A percentile compares a stretch with the other conserved stretches of the same genome.
Evolutionary conservation across 2,329 filamentous ascomycete genomes (phyloP).

Genomic region (Fusarium tjaetaba): DNA sequence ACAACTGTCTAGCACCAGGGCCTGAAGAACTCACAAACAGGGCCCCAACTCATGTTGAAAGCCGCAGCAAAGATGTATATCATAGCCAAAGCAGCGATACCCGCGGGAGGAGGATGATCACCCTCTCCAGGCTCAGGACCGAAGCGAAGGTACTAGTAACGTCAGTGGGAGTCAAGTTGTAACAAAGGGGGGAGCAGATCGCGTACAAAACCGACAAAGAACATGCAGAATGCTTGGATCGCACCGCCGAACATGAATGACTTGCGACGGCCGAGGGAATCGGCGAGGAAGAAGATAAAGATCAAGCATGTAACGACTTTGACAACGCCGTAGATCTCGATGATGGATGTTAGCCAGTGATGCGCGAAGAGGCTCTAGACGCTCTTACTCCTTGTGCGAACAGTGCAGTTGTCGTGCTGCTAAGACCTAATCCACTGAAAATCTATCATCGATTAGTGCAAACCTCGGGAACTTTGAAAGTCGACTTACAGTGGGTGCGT

Average conservation of each 20-base stretch:
- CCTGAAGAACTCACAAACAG: conserved; percentile 61
- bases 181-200: too few species aligned
- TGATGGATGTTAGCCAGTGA: fast-evolving
- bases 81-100: conserved; percentile 65
- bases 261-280: conserved; percentile 69
- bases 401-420: conserved; percentile 61
- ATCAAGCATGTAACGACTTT: conserved; percentile 69
- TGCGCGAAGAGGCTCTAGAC: fast-evolving
- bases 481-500: conserved; percentile 58
- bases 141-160: conserved; percentile 60
- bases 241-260: conserved; percentile 42
- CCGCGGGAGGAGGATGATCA: conserved; percentile 52
- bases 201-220: conserved; percentile 65
- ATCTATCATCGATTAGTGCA: conserved; percentile 49
- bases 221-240: conserved; percentile 56
- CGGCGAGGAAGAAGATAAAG: conserved; percentile 71
- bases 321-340: conserved; percentile 66
- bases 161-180: not conserved
- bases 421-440: conserved; percentile 67
- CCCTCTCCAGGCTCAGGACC: conserved; percentile 47
- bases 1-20: fast-evolving
- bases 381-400: conserved; percentile 69
- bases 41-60: conserved; percentile 72
- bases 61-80: conserved; percentile 71
- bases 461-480: fast-evolving